These are phyloP conservation scores for Penicillium fimorum DNA, from an alignment of 495 filamentous ascomycete species.

Conservation along the genomic window DNA sequence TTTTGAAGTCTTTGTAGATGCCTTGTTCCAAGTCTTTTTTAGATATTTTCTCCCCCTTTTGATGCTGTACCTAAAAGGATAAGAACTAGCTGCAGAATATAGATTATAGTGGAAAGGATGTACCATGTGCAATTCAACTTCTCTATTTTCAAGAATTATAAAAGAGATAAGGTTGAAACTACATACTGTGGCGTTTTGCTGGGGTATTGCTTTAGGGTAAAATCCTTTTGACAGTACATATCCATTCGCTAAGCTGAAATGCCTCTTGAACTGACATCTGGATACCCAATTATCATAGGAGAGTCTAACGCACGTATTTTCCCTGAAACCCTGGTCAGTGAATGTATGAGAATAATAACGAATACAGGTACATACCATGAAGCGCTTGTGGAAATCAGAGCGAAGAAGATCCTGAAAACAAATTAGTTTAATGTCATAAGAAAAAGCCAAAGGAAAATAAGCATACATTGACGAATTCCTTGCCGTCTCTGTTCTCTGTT, in stretches of 20 bases:
- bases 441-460: neutral
- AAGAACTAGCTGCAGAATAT: too few relatives aligned
- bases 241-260: slow-evolving; percentile 13
- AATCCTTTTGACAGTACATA: neutral
- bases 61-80: too few relatives aligned
- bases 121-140: too few relatives aligned
- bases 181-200: too few relatives aligned
- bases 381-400: slow-evolving; percentile 95
- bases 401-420: slow-evolving; percentile 73
- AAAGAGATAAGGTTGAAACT: too few relatives aligned
- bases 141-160: too few relatives aligned
- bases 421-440: slow-evolving; percentile 22
- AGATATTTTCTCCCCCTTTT: too few relatives aligned
- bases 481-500: slow-evolving; percentile 88
- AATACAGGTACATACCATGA: slow-evolving; percentile 67
- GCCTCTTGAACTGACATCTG: neutral
- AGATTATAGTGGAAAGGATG: too few relatives aligned
- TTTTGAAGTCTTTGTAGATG: too few relatives aligned
- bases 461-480: slow-evolving; percentile 93
- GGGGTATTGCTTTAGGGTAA: too few relatives aligned
- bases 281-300: neutral
- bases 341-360: slow-evolving; percentile 4
- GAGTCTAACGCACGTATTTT: slow-evolving; percentile 64
- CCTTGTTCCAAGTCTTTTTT: too few relatives aligned
- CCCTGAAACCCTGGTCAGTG: slow-evolving; percentile 44